Evolutionary conservation across 208 protist genomes (phyloP).

Genomic region (Wallacemonas sp.): DNA sequence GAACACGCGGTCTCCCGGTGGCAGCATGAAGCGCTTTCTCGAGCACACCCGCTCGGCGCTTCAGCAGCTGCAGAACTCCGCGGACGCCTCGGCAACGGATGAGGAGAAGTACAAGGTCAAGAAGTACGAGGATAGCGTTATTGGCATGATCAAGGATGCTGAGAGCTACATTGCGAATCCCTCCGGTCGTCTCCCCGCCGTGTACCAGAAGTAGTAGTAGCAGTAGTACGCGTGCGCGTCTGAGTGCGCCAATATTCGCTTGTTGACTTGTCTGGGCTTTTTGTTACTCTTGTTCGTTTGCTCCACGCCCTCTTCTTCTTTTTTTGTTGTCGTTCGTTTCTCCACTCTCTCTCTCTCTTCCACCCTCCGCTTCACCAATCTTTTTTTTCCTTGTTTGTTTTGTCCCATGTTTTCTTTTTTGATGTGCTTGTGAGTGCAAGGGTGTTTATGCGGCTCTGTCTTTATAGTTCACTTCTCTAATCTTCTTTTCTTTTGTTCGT

Average conservation of each 20-base stretch:
- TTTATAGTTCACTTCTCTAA: no score
- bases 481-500: no score
- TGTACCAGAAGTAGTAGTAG: constrained; percentile 18
- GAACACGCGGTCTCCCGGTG: constrained; percentile 24
- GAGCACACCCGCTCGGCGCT: constrained; percentile 26
- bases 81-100: constrained; percentile 18
- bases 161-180: constrained; percentile 35
- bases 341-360: not conserved
- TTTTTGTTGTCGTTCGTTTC: constrained; percentile 7
- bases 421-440: no score
- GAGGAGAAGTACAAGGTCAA: constrained; percentile 34
- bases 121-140: constrained; percentile 31
- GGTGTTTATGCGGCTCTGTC: no score
- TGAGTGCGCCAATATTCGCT: no score
- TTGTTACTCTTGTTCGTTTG: no score
- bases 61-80: constrained; percentile 20
- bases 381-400: not conserved
- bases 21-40: constrained; percentile 40
- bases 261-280: constrained; percentile 13
- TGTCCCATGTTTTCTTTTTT: no score
- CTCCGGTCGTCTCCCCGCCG: constrained; percentile 26
- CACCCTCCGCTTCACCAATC: not conserved
- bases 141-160: constrained; percentile 23
- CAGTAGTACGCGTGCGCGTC: no score
- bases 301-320: constrained; percentile 14